A percentile compares a stretch with the other conserved stretches of the same genome.
Evolutionary conservation across 805 yeast genomes (phyloP).

Genomic region (Yarrowia sp.): DNA sequence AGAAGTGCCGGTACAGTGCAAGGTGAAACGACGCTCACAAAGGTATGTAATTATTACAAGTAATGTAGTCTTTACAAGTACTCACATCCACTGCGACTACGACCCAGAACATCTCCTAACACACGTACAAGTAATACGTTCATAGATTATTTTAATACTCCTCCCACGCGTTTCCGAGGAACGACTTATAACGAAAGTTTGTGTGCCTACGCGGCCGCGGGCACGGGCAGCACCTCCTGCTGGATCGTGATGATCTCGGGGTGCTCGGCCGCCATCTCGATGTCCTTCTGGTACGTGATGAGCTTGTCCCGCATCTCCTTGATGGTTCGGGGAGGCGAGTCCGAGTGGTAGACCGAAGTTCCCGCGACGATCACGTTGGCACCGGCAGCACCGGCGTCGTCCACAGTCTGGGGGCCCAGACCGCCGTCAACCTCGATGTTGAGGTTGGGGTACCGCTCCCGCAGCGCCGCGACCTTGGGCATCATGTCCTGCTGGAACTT

Average conservation of each 20-base stretch:
- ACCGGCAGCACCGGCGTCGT: constrained; percentile 90
- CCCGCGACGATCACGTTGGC: constrained; percentile 99
- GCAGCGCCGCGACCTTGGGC: constrained; percentile 83
- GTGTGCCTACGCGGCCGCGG: constrained; percentile 3
- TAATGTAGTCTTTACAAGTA: too few species aligned
- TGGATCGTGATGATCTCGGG: constrained; percentile 11
- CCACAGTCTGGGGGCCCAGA: constrained; percentile 78
- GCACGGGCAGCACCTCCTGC: background rate
- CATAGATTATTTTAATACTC: background rate
- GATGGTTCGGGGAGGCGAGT: constrained; percentile 75
- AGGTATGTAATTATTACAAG: too few species aligned
- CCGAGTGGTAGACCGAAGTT: constrained; percentile 85
- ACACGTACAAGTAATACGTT: background rate
- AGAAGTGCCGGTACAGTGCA: too few species aligned
- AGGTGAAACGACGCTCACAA: too few species aligned
- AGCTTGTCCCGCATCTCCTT: constrained; percentile 32
- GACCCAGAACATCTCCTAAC: too few species aligned
- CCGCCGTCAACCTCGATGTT: constrained; percentile 98
- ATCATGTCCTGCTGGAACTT: constrained; percentile 93
- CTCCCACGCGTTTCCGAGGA: constrained; percentile 22
- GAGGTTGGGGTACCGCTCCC: constrained; percentile 70
- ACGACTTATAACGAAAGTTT: constrained; percentile 22
- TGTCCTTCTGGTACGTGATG: constrained; percentile 35
- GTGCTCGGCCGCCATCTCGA: background rate
- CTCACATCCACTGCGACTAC: too few species aligned